Base-by-base conservation (phyloP, 1,284 basidiomycete genomes). In the Vanrija pseudolonga region DNA sequence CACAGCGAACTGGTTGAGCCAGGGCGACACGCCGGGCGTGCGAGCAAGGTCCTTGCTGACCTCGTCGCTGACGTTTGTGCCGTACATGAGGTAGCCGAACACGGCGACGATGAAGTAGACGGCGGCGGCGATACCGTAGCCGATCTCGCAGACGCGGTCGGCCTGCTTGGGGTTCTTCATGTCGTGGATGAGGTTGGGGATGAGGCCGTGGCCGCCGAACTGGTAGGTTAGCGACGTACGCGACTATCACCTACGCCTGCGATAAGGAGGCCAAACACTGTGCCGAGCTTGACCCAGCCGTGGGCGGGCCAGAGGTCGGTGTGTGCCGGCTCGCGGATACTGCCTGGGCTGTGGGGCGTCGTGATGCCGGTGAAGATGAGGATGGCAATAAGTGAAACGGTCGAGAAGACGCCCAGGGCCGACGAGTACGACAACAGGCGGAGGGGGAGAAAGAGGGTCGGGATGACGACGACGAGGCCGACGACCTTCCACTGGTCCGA, bases 1-100 rank as follows among this genome's bases (percentile, higher is more conserved):
- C 24, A 96, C 81, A 6, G 87, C 87, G 20, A 89, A 61, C 53
- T 84, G 79, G 68, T 92, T 94, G 14, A 97, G 74, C 4, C 78
- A 62, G 0, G 81, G 78, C 50, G 86, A 90, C 69, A 89, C 92
- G 3, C 87, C 89, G 0, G 85, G 81, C 0, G 88, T 90, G 20
- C 77, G 79, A 19, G 92, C 82, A 23, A 98, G 77, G 71, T 97
- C 88, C 60, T 84, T 83, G 63, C 89, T 94, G 58, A 90, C 88
- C 80, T 95, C 92, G 57, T 91, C 90, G 63, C 83, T 84, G 50
- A 95, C 90, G 48, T 77, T 66, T 55, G 82, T 80, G n/a, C 92
- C 92, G 73, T 92, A 95, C 93, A 97, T 97, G 23, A 90, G 73
- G 65, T 96, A 97, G 1, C 94, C 93, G 37, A 84, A 84, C 55